Evolutionary conservation across 108 stramenopile genomes (phyloP).

Genomic region (Skeletonema marinoi): DNA sequence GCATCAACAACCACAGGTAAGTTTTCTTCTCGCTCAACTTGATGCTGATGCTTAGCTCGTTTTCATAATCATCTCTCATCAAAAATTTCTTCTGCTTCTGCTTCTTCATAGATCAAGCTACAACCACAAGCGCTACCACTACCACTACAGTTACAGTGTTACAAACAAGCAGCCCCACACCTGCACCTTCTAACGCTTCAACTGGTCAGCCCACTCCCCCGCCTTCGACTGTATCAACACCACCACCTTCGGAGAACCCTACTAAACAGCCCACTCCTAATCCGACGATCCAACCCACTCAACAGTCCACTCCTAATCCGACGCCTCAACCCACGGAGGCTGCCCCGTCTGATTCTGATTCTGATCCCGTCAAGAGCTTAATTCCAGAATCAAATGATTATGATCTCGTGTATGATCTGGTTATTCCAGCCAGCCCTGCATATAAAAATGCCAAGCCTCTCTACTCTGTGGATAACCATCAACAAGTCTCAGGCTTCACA

Average conservation of each 20-base stretch:
- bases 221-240: not conserved
- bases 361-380: not conserved
- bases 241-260: not conserved
- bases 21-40: no score
- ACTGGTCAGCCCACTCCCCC: not conserved
- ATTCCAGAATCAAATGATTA: not conserved
- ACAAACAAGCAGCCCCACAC: not conserved
- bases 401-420: conserved; percentile 2
- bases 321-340: not conserved
- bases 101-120: not conserved
- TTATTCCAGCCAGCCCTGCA: not conserved
- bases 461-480: not conserved
- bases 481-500: not conserved
- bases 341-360: not conserved
- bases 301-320: not conserved
- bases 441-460: not conserved
- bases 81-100: no score
- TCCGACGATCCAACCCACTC: not conserved
- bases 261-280: not conserved
- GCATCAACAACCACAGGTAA: not conserved
- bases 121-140: not conserved
- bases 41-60: no score
- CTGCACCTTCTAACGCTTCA: not conserved
- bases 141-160: not conserved
- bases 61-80: no score